A percentile compares a stretch with the other conserved stretches of the same genome.
Conservation (phyloP, 352 stramenopile species). For the Pythium utonaiense region DNA sequence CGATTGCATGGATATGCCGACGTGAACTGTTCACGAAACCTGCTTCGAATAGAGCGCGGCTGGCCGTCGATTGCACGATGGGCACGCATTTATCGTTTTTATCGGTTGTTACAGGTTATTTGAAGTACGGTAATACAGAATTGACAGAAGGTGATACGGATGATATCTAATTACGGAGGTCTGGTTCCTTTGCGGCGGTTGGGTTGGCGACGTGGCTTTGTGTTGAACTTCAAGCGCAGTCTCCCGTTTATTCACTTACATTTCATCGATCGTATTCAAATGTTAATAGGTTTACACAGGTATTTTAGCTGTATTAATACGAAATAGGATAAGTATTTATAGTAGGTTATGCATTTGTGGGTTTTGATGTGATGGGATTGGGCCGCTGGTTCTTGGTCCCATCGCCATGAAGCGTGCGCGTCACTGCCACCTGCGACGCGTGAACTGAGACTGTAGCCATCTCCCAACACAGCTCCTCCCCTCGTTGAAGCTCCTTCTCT, state of each 20-base stretch:
- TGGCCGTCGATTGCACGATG: not conserved
- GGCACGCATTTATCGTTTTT: too few relatives aligned
- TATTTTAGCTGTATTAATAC: too few relatives aligned
- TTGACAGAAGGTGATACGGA: too few relatives aligned
- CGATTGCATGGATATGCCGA: constrained; percentile 17
- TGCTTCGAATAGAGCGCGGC: constrained; percentile 7
- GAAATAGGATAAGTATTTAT: too few relatives aligned
- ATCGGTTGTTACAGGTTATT: too few relatives aligned
- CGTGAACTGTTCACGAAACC: constrained; percentile 16
- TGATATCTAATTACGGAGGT: not conserved
- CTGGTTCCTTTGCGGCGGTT: not conserved
- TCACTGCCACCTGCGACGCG: constrained; percentile 6
- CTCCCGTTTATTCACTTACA: not conserved
- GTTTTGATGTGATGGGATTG: not conserved
- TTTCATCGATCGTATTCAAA: too few relatives aligned
- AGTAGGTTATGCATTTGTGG: too few relatives aligned
- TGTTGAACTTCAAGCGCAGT: constrained; percentile 19
- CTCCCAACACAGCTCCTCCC: too few relatives aligned
- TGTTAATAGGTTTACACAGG: too few relatives aligned
- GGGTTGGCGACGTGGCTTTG: constrained; percentile 8
- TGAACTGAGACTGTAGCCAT: not conserved
- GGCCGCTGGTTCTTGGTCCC: not conserved
- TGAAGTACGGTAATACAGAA: too few relatives aligned
- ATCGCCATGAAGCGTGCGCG: constrained; percentile 8
- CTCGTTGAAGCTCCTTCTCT: too few relatives aligned